Percentiles rank a stretch among this genome's conserved stretches.
Evolutionary conservation across 139 green algal genomes (phyloP).

Genomic region (Haematococcus lacustris): DNA sequence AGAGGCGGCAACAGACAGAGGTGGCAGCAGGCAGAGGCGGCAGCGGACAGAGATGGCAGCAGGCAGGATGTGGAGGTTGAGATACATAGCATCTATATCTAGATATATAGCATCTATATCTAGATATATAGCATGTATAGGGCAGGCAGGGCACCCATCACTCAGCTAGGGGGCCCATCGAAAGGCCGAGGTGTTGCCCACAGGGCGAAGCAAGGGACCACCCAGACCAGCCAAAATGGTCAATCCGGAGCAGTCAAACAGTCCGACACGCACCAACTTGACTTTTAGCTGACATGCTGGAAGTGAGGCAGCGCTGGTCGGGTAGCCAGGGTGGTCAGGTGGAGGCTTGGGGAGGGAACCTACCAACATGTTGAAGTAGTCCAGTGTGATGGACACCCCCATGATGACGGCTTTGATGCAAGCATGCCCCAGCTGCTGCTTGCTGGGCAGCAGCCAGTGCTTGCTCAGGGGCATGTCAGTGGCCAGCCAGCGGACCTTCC

Average conservation of each 20-base stretch:
- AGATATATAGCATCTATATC: not conserved
- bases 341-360: not conserved
- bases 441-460: not conserved
- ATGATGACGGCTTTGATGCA: not conserved
- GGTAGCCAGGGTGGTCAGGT: not conserved
- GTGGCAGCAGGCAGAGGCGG: not conserved
- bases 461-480: not conserved
- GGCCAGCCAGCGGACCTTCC: too few relatives aligned
- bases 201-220: too few relatives aligned
- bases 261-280: not conserved
- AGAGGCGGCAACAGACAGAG: not conserved
- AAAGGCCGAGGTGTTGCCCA: not conserved
- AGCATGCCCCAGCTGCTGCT: constrained; percentile 1
- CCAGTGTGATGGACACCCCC: constrained; percentile 18
- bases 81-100: not conserved
- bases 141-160: not conserved
- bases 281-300: not conserved
- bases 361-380: constrained; percentile 48
- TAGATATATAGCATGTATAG: not conserved
- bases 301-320: too few relatives aligned
- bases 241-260: too few relatives aligned
- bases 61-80: not conserved
- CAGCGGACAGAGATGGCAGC: not conserved
- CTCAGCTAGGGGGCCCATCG: not conserved
- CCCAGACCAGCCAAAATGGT: too few relatives aligned